Conservation (phyloP, 306 rosid genomes). For the Acacia crassicarpa region DNA sequence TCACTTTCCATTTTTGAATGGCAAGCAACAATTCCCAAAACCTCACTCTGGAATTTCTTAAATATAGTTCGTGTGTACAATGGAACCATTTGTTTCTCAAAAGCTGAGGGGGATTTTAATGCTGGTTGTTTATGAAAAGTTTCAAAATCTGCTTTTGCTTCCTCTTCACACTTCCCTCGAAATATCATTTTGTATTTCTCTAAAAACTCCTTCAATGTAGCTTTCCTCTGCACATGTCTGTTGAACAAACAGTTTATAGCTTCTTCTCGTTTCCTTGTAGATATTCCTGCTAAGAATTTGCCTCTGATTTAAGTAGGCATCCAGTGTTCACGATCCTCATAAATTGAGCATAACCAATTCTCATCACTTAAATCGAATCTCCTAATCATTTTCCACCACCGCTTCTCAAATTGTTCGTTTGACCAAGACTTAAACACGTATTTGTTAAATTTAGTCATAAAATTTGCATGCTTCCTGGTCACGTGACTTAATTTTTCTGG, state of each 20-base stretch:
- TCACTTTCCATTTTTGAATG: constrained; percentile 67
- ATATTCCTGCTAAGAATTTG: no score
- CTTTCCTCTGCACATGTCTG: constrained; percentile 73
- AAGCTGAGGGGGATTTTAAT: constrained; percentile 73
- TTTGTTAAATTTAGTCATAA: constrained; percentile 33
- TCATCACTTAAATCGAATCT: constrained; percentile 56
- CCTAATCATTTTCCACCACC: constrained; percentile 64
- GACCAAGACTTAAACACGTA: constrained; percentile 66
- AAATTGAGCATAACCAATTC: constrained; percentile 49
- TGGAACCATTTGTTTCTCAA: constrained; percentile 68
- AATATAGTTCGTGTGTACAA: constrained; percentile 63
- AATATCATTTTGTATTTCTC: constrained; percentile 61
- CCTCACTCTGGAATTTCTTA: constrained; percentile 74
- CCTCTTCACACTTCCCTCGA: constrained; percentile 73
- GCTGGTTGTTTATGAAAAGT: constrained; percentile 59
- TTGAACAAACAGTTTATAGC: constrained; percentile 46
- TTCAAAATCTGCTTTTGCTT: constrained; percentile 76
- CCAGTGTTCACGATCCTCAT: constrained; percentile 22
- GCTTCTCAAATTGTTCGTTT: constrained; percentile 66
- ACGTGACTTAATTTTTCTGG: no score
- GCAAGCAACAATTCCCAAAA: constrained; percentile 78
- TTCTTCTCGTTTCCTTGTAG: no score
- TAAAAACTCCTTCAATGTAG: constrained; percentile 61
- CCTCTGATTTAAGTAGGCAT: no score
- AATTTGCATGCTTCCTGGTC: no score